A percentile compares a stretch with the other conserved stretches of the same genome.
These are phyloP conservation scores for Epichloe amarillans DNA, from an alignment of 2,329 filamentous ascomycete species.

Conservation along the genomic window DNA sequence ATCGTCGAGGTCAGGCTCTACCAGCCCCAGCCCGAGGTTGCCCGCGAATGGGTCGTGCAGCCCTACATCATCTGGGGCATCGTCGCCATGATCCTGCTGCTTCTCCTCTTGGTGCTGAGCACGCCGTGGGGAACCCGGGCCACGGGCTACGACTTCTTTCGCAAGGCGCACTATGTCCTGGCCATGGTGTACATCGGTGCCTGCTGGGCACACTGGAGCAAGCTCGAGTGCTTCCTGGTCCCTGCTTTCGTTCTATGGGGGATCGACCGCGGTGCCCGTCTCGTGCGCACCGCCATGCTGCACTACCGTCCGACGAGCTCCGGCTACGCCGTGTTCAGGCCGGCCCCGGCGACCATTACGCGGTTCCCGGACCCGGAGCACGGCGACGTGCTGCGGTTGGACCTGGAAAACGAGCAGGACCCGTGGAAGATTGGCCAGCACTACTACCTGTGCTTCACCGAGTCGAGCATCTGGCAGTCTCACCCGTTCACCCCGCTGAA, in stretches of 20 bases:
- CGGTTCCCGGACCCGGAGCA: slow-evolving; percentile 37
- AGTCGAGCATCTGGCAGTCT: slow-evolving; percentile 56
- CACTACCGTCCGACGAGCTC: slow-evolving; percentile 40
- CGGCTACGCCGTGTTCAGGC: slow-evolving; percentile 34
- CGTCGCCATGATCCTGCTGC: slow-evolving; percentile 51
- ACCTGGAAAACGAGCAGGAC: slow-evolving; percentile 48
- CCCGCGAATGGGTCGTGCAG: slow-evolving; percentile 43
- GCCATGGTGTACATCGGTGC: slow-evolving; percentile 64
- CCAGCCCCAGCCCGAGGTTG: slow-evolving; percentile 53
- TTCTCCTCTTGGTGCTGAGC: slow-evolving; percentile 47
- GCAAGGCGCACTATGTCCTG: slow-evolving; percentile 59
- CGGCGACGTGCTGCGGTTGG: slow-evolving; percentile 51
- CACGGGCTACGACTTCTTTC: slow-evolving; percentile 67
- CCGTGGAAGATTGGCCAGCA: slow-evolving; percentile 56
- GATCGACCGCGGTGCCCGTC: slow-evolving; percentile 46
- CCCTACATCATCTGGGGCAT: slow-evolving; percentile 62
- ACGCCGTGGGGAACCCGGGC: slow-evolving; percentile 41
- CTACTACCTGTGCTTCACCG: slow-evolving; percentile 56
- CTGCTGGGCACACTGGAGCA: slow-evolving; percentile 61
- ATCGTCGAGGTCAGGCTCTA: slow-evolving; percentile 54
- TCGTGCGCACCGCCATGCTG: slow-evolving; percentile 43
- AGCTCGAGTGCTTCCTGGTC: slow-evolving; percentile 55
- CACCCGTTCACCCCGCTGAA: slow-evolving; percentile 57
- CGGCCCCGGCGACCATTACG: slow-evolving; percentile 30
- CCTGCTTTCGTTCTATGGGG: slow-evolving; percentile 53